A percentile compares a stretch with the other conserved stretches of the same genome.
Conservation (phyloP, 441 rosid species). For the Croton laevigatus region DNA sequence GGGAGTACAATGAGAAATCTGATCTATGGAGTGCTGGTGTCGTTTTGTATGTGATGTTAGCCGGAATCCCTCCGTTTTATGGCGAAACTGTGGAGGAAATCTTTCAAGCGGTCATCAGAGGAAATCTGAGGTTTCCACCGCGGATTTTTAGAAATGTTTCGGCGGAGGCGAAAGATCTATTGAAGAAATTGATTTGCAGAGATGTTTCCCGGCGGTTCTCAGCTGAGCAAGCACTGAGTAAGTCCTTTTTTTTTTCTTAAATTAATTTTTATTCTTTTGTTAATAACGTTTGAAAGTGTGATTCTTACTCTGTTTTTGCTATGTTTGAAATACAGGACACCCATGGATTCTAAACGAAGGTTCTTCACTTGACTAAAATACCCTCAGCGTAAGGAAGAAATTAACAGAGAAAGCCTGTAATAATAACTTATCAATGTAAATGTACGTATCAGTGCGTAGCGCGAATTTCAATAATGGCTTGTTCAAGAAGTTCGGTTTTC, state of each 20-base stretch:
- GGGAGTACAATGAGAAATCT: conserved; percentile 60
- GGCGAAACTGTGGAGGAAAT: conserved; percentile 72
- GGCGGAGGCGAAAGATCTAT: conserved; percentile 61
- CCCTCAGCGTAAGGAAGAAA: conserved; percentile 8
- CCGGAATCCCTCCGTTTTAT: conserved; percentile 73
- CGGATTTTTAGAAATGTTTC: conserved; percentile 53
- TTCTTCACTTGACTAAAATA: conserved; percentile 31
- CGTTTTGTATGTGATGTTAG: conserved; percentile 73
- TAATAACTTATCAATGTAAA: conserved; percentile 23
- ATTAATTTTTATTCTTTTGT: neutral
- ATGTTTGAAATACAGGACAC: conserved; percentile 49
- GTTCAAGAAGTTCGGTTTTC: conserved; percentile 17
- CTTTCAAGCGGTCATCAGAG: conserved; percentile 67
- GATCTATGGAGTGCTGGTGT: conserved; percentile 92
- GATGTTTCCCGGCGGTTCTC: conserved; percentile 75
- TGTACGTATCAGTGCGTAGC: neutral
- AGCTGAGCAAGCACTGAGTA: conserved; percentile 82
- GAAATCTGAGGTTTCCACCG: conserved; percentile 68
- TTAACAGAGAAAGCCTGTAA: neutral
- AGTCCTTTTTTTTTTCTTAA: conserved; percentile 18
- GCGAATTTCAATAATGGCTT: neutral
- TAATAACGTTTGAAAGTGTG: neutral
- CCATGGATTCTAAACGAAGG: conserved; percentile 65
- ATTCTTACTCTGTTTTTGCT: conserved; percentile 6
- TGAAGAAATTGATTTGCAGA: conserved; percentile 67